These are phyloP conservation scores for Cylindrotheca fusiformis DNA, from an alignment of 108 stramenopile genomes.

Conservation along the genomic window DNA sequence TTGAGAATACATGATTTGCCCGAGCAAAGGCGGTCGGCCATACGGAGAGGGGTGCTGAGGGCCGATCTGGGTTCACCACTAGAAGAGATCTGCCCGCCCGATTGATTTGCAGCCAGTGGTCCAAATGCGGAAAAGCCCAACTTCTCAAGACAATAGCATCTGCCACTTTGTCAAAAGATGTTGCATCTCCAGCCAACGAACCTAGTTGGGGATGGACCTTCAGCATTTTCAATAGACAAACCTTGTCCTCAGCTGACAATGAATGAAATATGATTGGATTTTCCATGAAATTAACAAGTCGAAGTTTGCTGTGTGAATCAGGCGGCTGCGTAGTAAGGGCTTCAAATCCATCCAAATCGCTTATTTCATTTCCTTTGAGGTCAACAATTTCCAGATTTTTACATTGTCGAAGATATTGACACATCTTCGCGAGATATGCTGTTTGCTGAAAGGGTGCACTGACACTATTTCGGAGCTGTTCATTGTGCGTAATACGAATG, in stretches of 20 bases:
- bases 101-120: neutral
- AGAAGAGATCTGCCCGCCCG: neutral
- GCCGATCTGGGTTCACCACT: neutral
- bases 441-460: neutral
- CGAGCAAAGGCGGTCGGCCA: neutral
- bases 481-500: neutral
- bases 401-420: neutral
- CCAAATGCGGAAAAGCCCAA: neutral
- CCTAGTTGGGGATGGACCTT: neutral
- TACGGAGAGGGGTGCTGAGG: neutral
- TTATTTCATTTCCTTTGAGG: neutral
- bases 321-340: neutral
- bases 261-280: neutral
- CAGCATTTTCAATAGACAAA: neutral
- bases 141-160: neutral
- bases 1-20: neutral
- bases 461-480: neutral
- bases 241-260: neutral
- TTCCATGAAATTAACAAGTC: neutral
- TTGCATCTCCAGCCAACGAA: neutral
- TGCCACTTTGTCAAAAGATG: neutral
- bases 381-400: neutral
- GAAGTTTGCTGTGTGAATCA: neutral
- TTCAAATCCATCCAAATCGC: neutral
- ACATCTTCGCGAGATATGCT: neutral